Conservation (phyloP, 192 early-diverging fungal genomes). For the Gamsiella multidivaricata region DNA sequence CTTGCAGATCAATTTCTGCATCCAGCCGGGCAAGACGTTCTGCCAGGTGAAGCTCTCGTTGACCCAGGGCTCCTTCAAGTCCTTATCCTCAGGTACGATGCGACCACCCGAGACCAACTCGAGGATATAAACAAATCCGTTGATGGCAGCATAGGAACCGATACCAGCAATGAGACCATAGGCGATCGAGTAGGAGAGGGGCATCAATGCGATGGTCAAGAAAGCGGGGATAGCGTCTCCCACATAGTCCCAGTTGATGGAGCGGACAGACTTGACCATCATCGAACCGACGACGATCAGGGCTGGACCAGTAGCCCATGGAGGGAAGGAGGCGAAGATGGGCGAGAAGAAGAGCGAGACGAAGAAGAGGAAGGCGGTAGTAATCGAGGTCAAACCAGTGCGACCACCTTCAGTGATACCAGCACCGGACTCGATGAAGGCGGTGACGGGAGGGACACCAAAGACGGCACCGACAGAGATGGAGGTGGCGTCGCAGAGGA, state of each 20-base stretch:
- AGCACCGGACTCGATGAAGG: slow-evolving; percentile 86
- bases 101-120: slow-evolving; percentile 67
- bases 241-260: slow-evolving; percentile 87
- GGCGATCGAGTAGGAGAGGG: slow-evolving; percentile 84
- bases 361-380: slow-evolving; percentile 76
- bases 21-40: slow-evolving; percentile 35
- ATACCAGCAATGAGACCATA: slow-evolving; percentile 86
- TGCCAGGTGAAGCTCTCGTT: slow-evolving; percentile 38
- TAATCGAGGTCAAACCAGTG: slow-evolving; percentile 83
- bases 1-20: slow-evolving; percentile 43
- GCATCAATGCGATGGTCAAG: slow-evolving; percentile 81
- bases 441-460: slow-evolving; percentile 81
- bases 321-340: slow-evolving; percentile 89
- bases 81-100: slow-evolving; percentile 56
- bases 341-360: slow-evolving; percentile 85
- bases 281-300: slow-evolving; percentile 83
- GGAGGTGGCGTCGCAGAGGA: slow-evolving; percentile 76
- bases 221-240: slow-evolving; percentile 86
- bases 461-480: slow-evolving; percentile 76
- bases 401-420: slow-evolving; percentile 86
- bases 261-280: slow-evolving; percentile 78
- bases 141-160: slow-evolving; percentile 77
- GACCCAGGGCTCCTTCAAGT: slow-evolving; percentile 36
- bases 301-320: slow-evolving; percentile 88
- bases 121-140: slow-evolving; percentile 67